Evolutionary conservation across 164 flowering plant species (phyloP), one percentile per base, ranked within the genome.

Genomic region (Akebia trifoliata): DNA sequence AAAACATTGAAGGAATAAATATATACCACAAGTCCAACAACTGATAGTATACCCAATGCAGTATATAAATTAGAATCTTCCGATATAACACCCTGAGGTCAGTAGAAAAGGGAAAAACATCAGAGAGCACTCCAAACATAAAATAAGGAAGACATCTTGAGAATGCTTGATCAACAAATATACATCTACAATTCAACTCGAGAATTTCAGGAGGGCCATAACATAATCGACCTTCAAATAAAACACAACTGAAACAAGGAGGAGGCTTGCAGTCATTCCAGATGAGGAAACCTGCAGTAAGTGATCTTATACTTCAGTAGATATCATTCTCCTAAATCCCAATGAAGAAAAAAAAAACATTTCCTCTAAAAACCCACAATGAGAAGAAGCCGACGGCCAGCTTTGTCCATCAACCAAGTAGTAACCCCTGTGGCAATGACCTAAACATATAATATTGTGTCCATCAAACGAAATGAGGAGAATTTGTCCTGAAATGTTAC

Each of bases 1-100:
- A 15, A 3, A 37, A 54, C 8, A 34, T 57, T 59, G 18, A 14
- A 28, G 8, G 7, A 22, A 51, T 2, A 24, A 26, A 44, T 11
- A 59, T 81, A 50, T 87, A 92, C 98, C 93, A 92, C 83, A 53
- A 92, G 85, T 50, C 98, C 98, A 72, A 81, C 83, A 2, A 89
- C 76, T 24, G 97, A 73, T 10, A 85, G 9, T 52, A 85, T 74
- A 45, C 81, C 69, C 76, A 85, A 49, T 32, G 72, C 35, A 44
- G 67, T 61, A 56, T 82, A 77, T 15, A 76, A 26, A 25, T 55
- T 62, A 39, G 95, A 82, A 60, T 69, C 82, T 14, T 61, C 69
- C 0, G 78, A 38, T 40, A 80, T 64, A 24, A 31, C 11, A 47
- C 48, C 84, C 96, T 92, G 77, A 26, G 14, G 57, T 44, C 36